A percentile compares a stretch with the other conserved stretches of the same genome.
These are phyloP conservation scores for Cymbopogon citratus DNA, from an alignment of 176 grass and related monocot genomes.

Conservation along the genomic window DNA sequence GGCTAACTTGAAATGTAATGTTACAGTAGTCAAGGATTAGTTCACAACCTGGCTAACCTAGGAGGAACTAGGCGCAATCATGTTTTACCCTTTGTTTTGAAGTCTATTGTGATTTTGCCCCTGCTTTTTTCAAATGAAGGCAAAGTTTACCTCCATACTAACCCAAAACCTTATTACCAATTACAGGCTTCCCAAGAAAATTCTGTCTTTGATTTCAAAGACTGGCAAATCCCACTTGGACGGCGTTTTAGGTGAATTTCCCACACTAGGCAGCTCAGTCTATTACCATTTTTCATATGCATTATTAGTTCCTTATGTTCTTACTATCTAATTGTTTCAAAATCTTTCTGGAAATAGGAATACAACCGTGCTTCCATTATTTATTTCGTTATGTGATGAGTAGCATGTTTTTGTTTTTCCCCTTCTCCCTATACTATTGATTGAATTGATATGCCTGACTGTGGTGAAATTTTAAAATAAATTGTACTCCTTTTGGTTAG, in stretches of 20 bases:
- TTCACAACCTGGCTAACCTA: not conserved
- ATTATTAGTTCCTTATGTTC: slow-evolving; percentile 4
- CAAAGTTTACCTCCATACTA: no score
- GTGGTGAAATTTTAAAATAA: not conserved
- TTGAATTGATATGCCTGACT: not conserved
- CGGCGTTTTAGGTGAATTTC: slow-evolving; percentile 45
- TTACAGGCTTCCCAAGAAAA: slow-evolving; percentile 57
- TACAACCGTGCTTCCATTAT: not conserved
- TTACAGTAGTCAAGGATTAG: not conserved
- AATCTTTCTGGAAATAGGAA: not conserved
- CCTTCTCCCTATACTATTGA: not conserved
- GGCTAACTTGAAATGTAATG: not conserved
- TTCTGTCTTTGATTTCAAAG: slow-evolving; percentile 76
- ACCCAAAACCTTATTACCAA: no score
- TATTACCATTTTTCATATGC: not conserved
- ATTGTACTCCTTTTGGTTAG: not conserved
- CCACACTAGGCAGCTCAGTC: not conserved
- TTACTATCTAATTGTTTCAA: not conserved
- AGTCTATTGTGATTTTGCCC: not conserved
- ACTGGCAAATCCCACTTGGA: slow-evolving; percentile 78
- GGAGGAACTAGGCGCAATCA: not conserved
- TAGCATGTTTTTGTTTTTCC: not conserved
- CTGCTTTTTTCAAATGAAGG: not conserved
- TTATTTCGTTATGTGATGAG: not conserved
- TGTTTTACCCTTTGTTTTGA: not conserved